Conservation (phyloP, 805 yeast species). For the Zygosaccharomyces bisporus region DNA sequence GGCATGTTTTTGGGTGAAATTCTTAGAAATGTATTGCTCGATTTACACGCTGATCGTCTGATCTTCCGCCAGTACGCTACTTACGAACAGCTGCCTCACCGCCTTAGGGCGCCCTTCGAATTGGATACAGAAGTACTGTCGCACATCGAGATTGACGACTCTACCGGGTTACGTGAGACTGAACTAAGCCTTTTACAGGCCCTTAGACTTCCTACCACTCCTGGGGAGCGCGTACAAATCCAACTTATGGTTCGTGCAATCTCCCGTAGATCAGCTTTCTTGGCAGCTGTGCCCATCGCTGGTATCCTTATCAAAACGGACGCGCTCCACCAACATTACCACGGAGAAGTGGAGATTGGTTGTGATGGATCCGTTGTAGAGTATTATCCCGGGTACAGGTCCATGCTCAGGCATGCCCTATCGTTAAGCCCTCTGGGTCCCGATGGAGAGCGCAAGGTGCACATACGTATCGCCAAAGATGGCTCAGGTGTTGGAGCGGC, state of each 20-base stretch:
- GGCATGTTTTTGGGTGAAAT: slow-evolving; percentile 95
- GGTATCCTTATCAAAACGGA: slow-evolving; percentile 67
- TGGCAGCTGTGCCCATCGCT: slow-evolving; percentile 86
- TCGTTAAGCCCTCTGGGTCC: slow-evolving; percentile 65
- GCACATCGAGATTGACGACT: slow-evolving; percentile 78
- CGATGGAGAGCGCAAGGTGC: slow-evolving; percentile 69
- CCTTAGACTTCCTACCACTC: slow-evolving; percentile 64
- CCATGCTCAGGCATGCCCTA: slow-evolving; percentile 75
- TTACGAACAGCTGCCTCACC: slow-evolving; percentile 46
- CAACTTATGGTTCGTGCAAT: slow-evolving; percentile 74
- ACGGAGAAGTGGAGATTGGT: slow-evolving; percentile 84
- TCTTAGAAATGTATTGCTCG: slow-evolving; percentile 67
- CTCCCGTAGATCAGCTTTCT: slow-evolving; percentile 82
- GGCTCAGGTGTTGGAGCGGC: slow-evolving; percentile 99
- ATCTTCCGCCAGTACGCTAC: slow-evolving; percentile 53
- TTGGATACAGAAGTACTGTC: slow-evolving; percentile 83
- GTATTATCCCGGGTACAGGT: slow-evolving; percentile 85
- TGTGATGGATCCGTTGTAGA: slow-evolving; percentile 95
- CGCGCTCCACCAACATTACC: slow-evolving; percentile 53
- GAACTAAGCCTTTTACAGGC: slow-evolving; percentile 62
- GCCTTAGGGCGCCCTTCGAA: slow-evolving; percentile 72
- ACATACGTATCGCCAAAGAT: slow-evolving; percentile 81
- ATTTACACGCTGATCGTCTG: slow-evolving; percentile 55
- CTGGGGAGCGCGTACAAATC: slow-evolving; percentile 68
- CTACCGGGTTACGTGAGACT: slow-evolving; percentile 66